phyloP scores from a whole-genome alignment of 805 yeast species.

The Wickerhamiella kazuoi region DNA sequence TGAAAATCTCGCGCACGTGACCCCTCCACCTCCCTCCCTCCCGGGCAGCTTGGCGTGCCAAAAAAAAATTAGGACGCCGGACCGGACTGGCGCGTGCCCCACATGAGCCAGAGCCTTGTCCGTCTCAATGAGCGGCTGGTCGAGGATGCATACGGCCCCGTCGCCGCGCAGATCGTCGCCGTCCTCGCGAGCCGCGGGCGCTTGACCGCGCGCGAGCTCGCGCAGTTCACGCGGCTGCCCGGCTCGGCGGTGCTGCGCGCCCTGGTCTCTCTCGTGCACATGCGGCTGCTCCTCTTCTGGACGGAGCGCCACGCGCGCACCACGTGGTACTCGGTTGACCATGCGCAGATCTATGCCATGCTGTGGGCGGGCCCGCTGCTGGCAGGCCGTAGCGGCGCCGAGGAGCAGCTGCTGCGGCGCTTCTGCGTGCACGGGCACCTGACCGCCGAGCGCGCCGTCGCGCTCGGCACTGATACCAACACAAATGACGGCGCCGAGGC shows the following conservation, averaged over 20 bases:
- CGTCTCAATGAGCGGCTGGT: constrained; percentile 17
- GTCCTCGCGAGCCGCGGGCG: constrained; percentile 52
- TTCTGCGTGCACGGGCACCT: constrained; percentile 53
- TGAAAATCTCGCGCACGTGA: no score
- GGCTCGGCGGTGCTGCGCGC: constrained; percentile 38
- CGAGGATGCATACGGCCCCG: constrained; percentile 40
- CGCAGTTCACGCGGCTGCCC: constrained; percentile 30
- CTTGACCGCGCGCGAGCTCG: constrained; percentile 37
- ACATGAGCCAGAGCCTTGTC: constrained; percentile 9
- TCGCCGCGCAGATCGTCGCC: constrained; percentile 47
- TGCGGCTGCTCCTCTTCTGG: constrained; percentile 58
- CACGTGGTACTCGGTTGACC: constrained; percentile 40
- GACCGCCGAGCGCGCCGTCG: no score
- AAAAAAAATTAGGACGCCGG: no score
- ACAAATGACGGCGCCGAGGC: constrained; percentile 12
- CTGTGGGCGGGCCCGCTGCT: constrained; percentile 67
- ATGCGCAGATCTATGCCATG: constrained; percentile 43
- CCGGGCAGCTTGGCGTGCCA: no score
- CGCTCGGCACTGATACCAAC: no score
- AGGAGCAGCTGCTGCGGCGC: constrained; percentile 45
- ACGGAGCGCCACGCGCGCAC: constrained; percentile 21
- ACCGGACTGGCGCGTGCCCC: no score
- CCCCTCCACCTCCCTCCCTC: no score
- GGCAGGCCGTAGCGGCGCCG: constrained; percentile 25
- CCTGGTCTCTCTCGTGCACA: constrained; percentile 60